Conservation (phyloP, 2,329 filamentous ascomycete genomes). For the Botryotinia globosa region DNA sequence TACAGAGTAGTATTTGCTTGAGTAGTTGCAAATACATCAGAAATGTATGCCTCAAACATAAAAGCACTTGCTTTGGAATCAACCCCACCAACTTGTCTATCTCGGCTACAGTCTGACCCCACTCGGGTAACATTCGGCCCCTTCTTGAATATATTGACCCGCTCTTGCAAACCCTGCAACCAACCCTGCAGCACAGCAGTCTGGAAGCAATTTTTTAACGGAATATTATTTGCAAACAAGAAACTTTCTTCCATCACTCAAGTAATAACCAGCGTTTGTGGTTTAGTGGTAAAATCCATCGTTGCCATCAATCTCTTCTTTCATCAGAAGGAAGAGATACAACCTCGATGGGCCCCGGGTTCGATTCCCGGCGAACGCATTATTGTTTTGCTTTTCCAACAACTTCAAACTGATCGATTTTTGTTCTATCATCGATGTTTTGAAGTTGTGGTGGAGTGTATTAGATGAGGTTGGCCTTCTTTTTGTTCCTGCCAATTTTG, state of each 20-base stretch:
- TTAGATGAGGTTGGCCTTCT: not conserved
- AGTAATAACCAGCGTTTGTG: conserved; percentile 18
- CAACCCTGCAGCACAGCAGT: not conserved
- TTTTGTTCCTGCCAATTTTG: not conserved
- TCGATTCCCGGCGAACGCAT: conserved; percentile 37
- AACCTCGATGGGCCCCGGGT: conserved; percentile 36
- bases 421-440: no score
- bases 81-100: conserved; percentile 5
- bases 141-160: not conserved
- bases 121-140: not conserved
- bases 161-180: not conserved
- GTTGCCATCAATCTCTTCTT: conserved; percentile 8
- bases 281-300: conserved; percentile 25
- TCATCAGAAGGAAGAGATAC: not conserved
- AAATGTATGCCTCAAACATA: not conserved
- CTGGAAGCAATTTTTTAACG: not conserved
- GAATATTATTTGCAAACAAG: not conserved
- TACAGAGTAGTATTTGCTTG: not conserved
- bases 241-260: not conserved
- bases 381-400: conserved; percentile 16
- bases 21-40: not conserved
- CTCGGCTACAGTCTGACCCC: not conserved
- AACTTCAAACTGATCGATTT: not conserved
- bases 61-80: not conserved
- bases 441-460: not conserved